Evolutionary conservation across 805 yeast species (phyloP).

Genomic region (Deakozyma indianensis): DNA sequence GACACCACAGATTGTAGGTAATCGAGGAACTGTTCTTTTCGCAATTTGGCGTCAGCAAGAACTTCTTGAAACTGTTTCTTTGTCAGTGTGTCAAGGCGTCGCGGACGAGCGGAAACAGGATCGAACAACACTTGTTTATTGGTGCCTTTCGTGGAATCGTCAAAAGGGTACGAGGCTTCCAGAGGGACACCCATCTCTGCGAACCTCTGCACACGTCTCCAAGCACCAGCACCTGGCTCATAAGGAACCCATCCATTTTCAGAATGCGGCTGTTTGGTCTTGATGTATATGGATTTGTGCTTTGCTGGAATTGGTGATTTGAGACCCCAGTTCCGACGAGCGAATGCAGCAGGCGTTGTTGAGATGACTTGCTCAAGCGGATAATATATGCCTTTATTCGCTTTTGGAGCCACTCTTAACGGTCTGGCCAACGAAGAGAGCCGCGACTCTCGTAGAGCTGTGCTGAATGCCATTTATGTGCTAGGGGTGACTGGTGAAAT

Average conservation of each 20-base stretch:
- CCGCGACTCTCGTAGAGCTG: conserved; percentile 13
- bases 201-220: conserved; percentile 16
- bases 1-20: not conserved
- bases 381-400: conserved; percentile 4
- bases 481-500: not conserved
- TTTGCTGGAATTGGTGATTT: conserved; percentile 16
- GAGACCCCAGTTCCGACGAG: conserved; percentile 24
- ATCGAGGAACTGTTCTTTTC: conserved; percentile 3
- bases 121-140: conserved; percentile 8
- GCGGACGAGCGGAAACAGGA: conserved; percentile 6
- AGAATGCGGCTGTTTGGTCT: conserved; percentile 16
- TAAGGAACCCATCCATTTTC: conserved; percentile 17
- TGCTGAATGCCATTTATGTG: not conserved
- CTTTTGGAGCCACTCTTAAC: conserved; percentile 4
- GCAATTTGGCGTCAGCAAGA: conserved; percentile 6
- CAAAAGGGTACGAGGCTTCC: not conserved
- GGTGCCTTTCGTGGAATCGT: not conserved
- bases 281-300: conserved; percentile 14
- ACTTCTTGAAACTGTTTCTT: conserved; percentile 10
- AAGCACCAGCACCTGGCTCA: conserved; percentile 14
- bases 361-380: conserved; percentile 19
- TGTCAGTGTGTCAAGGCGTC: conserved; percentile 3
- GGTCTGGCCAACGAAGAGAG: conserved; percentile 15
- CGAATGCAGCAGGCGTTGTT: conserved; percentile 19
- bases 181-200: conserved; percentile 17